Conservation (phyloP, 1,284 basidiomycete genomes). For the Ceratorhiza oryzae-sativae region DNA sequence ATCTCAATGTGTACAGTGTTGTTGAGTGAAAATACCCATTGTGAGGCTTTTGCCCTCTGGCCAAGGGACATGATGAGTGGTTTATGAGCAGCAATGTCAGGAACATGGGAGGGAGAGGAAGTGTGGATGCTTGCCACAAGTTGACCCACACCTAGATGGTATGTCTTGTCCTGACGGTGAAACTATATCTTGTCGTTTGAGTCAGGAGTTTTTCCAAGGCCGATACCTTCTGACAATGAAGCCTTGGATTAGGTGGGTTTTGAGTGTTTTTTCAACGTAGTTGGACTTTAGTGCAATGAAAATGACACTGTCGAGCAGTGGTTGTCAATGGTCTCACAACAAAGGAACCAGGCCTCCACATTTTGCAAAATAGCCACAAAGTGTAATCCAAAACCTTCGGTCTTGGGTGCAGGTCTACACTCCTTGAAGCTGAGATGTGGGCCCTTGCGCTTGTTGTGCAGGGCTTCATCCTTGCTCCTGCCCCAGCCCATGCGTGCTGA, state of each 20-base stretch:
- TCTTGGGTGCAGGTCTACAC: too few species aligned
- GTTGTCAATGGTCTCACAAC: too few species aligned
- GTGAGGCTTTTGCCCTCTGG: background rate
- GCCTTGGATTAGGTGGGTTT: background rate
- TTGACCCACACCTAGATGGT: background rate
- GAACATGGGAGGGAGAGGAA: background rate
- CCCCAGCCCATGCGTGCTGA: too few species aligned
- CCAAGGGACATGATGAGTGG: background rate
- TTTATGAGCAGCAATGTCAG: background rate
- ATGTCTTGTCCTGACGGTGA: background rate
- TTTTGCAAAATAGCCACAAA: too few species aligned
- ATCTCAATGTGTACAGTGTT: too few species aligned
- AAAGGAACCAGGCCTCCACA: too few species aligned
- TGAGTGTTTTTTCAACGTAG: background rate
- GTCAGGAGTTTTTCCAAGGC: background rate
- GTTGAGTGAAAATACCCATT: background rate
- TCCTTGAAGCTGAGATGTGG: too few species aligned
- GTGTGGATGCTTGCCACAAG: background rate
- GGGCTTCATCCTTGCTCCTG: too few species aligned
- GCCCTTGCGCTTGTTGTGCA: too few species aligned
- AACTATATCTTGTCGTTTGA: background rate
- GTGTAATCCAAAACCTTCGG: too few species aligned
- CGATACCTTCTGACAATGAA: background rate
- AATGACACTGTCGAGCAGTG: background rate
- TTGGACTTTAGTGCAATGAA: background rate